Conservation (phyloP, 2,329 filamentous ascomycete species). For the Colletotrichum sidae region DNA sequence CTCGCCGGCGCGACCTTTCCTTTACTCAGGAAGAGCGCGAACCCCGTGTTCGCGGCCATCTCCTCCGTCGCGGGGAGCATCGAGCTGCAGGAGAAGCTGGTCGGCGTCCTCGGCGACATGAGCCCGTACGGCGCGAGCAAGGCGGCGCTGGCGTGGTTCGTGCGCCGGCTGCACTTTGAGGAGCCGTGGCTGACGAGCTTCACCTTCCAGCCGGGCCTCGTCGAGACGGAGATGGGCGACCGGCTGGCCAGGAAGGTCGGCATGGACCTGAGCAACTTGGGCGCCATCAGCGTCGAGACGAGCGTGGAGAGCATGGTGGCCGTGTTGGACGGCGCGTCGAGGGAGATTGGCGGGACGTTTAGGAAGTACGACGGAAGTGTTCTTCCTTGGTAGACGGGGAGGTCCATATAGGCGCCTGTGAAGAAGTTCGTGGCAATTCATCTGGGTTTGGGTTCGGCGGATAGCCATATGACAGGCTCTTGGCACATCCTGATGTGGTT, state of each 20-base stretch:
- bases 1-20: conserved; percentile 42
- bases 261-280: conserved; percentile 15
- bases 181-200: conserved; percentile 42
- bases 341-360: conserved; percentile 30
- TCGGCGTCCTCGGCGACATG: conserved; percentile 7
- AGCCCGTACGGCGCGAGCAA: conserved; percentile 39
- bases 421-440: no score
- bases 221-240: conserved; percentile 30
- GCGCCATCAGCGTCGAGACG: conserved; percentile 38
- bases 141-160: conserved; percentile 39
- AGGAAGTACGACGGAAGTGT: conserved; percentile 32
- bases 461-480: no score
- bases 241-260: not conserved
- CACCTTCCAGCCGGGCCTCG: conserved; percentile 37
- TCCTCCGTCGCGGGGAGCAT: conserved; percentile 42
- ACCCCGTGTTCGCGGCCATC: conserved; percentile 44
- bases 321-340: conserved; percentile 16
- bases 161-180: conserved; percentile 40
- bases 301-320: conserved; percentile 24
- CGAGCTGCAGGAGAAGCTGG: not conserved
- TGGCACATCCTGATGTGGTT: no score
- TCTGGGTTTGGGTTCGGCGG: no score
- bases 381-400: conserved; percentile 28
- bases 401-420: no score
- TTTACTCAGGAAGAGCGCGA: conserved; percentile 40